phyloP scores from a whole-genome alignment of 352 stramenopile genomes.

The Globisporangium polare region DNA sequence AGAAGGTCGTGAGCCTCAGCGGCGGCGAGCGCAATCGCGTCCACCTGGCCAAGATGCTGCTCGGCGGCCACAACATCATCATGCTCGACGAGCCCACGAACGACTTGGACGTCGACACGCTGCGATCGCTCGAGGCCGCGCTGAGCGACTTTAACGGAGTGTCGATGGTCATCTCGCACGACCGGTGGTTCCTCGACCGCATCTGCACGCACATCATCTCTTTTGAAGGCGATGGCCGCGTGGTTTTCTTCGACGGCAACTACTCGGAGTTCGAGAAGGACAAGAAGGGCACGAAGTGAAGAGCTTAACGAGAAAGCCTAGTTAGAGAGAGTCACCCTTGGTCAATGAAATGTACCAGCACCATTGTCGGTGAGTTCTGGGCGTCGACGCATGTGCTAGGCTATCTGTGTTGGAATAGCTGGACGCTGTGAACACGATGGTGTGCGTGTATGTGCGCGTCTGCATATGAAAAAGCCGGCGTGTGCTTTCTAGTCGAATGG shows the following conservation, averaged over 20 bases:
- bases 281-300: constrained; percentile 29
- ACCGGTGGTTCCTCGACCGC: constrained; percentile 95
- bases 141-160: constrained; percentile 89
- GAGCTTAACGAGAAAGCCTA: too few species aligned
- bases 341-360: too few species aligned
- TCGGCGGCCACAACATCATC: constrained; percentile 82
- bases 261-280: constrained; percentile 86
- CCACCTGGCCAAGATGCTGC: constrained; percentile 82
- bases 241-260: constrained; percentile 84
- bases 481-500: too few species aligned
- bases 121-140: constrained; percentile 86
- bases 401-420: too few species aligned
- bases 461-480: too few species aligned
- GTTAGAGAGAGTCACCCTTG: neutral
- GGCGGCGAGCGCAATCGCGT: constrained; percentile 85
- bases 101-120: constrained; percentile 81
- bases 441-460: too few species aligned
- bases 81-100: constrained; percentile 89
- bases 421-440: too few species aligned
- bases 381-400: too few species aligned
- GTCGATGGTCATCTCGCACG: constrained; percentile 94
- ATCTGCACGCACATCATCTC: constrained; percentile 87
- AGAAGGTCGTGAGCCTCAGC: constrained; percentile 70
- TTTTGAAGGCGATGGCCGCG: constrained; percentile 69
- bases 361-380: too few species aligned